These are phyloP conservation scores for Excoecaria agallocha DNA, from an alignment of 345 rosid genomes.

Conservation along the genomic window DNA sequence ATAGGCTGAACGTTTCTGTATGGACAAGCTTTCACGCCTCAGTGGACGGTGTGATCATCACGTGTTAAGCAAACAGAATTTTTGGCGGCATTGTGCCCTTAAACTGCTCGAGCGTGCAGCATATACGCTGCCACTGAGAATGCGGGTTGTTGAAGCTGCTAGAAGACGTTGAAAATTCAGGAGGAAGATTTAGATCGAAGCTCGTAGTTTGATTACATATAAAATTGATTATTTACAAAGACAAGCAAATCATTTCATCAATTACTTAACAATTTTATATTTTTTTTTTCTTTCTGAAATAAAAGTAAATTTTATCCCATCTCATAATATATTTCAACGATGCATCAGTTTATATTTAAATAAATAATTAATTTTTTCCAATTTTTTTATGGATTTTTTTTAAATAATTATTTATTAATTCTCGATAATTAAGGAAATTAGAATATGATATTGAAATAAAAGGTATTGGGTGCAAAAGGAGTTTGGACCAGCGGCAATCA, in stretches of 20 bases:
- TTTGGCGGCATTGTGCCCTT: background rate
- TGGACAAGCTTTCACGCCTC: conserved; percentile 13
- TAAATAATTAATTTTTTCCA: too few relatives aligned
- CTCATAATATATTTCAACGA: too few relatives aligned
- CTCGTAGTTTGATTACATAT: conserved; percentile 1
- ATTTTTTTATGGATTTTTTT: too few relatives aligned
- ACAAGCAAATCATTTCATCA: background rate
- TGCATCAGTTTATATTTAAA: too few relatives aligned
- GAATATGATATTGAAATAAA: too few relatives aligned
- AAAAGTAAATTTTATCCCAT: too few relatives aligned
- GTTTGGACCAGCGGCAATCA: too few relatives aligned
- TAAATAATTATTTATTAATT: too few relatives aligned
- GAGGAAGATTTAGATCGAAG: conserved; percentile 5
- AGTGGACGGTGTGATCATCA: background rate
- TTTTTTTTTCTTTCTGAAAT: too few relatives aligned
- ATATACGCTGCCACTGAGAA: background rate
- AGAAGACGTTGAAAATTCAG: background rate
- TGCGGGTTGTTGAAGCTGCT: background rate
- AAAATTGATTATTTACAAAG: background rate
- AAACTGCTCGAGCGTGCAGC: background rate
- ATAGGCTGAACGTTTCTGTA: conserved; percentile 17
- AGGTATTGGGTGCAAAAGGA: too few relatives aligned
- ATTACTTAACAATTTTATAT: background rate
- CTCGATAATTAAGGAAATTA: too few relatives aligned
- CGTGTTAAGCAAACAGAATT: background rate